Evolutionary conservation across 805 yeast species (phyloP), one percentile per base, ranked within the genome.

Genomic region (Candida xiaguanensis): DNA sequence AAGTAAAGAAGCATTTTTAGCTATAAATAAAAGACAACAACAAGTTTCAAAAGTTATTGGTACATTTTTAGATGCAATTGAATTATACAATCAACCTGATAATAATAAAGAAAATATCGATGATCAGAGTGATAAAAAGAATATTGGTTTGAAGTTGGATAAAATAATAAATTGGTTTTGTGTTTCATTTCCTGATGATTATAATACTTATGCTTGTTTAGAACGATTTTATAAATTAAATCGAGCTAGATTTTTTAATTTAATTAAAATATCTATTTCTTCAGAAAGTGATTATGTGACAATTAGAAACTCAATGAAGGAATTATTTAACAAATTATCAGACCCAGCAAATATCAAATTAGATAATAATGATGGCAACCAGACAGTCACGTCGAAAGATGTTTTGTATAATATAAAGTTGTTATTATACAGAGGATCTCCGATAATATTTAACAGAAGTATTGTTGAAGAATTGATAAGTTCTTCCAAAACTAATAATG

Each of bases 21-120:
- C 95, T 0, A 75, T 86, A 26, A 72, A 77, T 36, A 75, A 71
- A 49, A 70, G 95, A 36, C 96, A 88, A 53, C 70, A 72, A 35
- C 82, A 81, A 46, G 56, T 77, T 19, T 62, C 84, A 2, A 55
- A 63, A 2, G 86, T 77, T 1, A 39, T 86, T 6, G 43, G 48
- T 1, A 75, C 75, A 41, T 70, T 74, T 39, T 41, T 83, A 9
- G 69, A 68, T 12, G 60, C 75, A 32, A 65, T 77, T 18, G 83
- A 79, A 40, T 56, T 65, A 19, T 65, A 61, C 45, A 36, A 49
- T 12, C 48, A 49, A 11, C 26, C 44, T 5, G 17, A 32, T 7
- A 50, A 48, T 7, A 50, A 51, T 7, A 54, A 54, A 36, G 59
- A 55, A 28, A 55, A 52, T 22, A 35, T n/a, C 9, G 20, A 33